Evolutionary conservation across 1,284 basidiomycete species (phyloP).

Genomic region (Ganoderma leucocontextum): DNA sequence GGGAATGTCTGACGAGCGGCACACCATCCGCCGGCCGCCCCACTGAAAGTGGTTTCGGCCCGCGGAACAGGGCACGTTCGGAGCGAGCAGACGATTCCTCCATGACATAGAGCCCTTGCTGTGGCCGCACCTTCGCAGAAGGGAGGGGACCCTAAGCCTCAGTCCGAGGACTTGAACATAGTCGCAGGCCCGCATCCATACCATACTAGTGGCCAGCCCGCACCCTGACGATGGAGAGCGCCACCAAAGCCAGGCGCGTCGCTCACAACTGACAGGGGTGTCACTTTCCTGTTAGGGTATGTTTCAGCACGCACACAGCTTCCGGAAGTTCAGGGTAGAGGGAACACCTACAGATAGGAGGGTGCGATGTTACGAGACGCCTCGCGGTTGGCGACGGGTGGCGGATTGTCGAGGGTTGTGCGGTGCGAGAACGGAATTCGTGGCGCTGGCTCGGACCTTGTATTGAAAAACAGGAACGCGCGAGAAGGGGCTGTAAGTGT

Average conservation of each 20-base stretch:
- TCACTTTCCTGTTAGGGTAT: background rate
- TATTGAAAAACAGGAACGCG: background rate
- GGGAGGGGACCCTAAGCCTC: background rate
- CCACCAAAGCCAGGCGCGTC: constrained; percentile 13
- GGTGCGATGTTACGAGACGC: constrained; percentile 7
- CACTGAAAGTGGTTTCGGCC: background rate
- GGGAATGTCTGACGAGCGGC: background rate
- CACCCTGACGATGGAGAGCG: constrained; percentile 7
- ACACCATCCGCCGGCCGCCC: constrained; percentile 1
- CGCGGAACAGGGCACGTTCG: background rate
- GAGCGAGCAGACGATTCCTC: background rate
- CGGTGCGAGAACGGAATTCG: constrained; percentile 5
- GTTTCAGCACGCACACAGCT: constrained; percentile 20
- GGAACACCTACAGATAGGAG: background rate
- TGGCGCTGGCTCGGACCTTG: background rate
- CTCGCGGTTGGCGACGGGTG: constrained; percentile 1
- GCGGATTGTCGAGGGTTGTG: constrained; percentile 14
- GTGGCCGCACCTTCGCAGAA: background rate
- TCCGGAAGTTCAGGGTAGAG: constrained; percentile 10
- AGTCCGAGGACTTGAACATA: background rate
- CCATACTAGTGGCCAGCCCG: background rate
- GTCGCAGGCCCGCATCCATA: background rate
- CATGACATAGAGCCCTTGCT: background rate
- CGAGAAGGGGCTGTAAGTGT: background rate
- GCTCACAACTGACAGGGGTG: constrained; percentile 16